Base-by-base conservation (phyloP, 108 stramenopile genomes). In the Phaeodactylum tricornutum region DNA sequence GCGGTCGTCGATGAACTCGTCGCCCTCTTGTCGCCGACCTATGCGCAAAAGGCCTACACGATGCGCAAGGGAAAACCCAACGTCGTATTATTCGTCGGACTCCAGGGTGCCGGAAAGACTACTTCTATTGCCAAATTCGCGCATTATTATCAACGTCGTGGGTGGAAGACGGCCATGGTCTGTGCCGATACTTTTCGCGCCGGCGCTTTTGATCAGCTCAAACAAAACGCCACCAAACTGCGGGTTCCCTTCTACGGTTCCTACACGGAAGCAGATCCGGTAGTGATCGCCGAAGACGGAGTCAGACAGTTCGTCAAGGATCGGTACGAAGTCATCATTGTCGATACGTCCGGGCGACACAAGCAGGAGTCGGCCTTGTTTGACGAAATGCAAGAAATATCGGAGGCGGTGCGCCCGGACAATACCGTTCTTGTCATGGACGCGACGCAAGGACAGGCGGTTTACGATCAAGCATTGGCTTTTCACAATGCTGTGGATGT, bases 121-220 rank as follows among this genome's bases (percentile, higher is more conserved):
- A 98, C 97, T 0, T 79, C 97, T 33, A 94, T 98, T 50, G 97
- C 95, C 44, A 98, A 98, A 50, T 94, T 75, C 50, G 97, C 97
- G 23, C 83, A 96, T 69, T 93, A 96, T 61, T 96, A 95, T 59
- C 78, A 81, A 46, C 63, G 81, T 2, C 71, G 77, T 20, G 87
- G 87, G 8, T 93, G 71, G 77, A 90, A 87, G 67, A 81, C 81
- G 8, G 71, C 65, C 61, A 96, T 98, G 97, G 95, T 98, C 2
- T 98, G 97, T 67, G 92, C 92, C 29, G 97, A 98, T 68, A 96
- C 95, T 44, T 98, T 98, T 61, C 86, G 97, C 4, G 97, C 97
- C 1, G 97, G 97, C 14, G 97, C 97, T 0, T 96, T 96, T 62
- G 97, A 98, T 71, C 97, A 98, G 54, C 66, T 98, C 57, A 96